Percentiles rank a stretch among this genome's conserved stretches.
phyloP scores from a whole-genome alignment of 345 rosid genomes.

The Citrus inodora region DNA sequence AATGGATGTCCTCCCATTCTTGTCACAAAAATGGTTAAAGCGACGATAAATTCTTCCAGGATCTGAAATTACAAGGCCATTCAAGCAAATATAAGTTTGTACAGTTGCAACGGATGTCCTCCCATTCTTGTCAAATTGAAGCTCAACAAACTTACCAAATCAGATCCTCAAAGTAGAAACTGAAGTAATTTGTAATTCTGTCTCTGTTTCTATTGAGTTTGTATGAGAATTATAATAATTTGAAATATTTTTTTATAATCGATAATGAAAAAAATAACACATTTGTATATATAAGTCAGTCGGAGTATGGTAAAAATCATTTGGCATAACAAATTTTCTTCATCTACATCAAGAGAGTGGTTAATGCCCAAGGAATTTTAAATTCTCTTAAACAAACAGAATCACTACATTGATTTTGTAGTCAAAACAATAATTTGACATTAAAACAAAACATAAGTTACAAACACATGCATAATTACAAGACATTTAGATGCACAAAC shows the following conservation, averaged over 20 bases:
- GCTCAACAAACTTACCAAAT: conserved; percentile 97
- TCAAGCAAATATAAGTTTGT: conserved; percentile 92
- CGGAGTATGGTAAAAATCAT: neutral
- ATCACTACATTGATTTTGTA: neutral
- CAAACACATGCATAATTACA: conserved; percentile 1
- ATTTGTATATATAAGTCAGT: too few relatives aligned
- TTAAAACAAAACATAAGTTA: neutral
- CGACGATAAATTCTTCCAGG: conserved; percentile 97
- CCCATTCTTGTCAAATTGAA: conserved; percentile 97
- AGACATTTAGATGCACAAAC: conserved; percentile 10
- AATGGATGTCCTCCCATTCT: conserved; percentile 94
- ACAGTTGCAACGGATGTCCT: conserved; percentile 97
- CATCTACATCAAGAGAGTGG: neutral
- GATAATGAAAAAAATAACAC: too few relatives aligned
- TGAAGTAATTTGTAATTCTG: neutral
- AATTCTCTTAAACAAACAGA: neutral
- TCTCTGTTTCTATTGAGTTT: neutral
- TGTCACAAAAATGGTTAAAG: conserved; percentile 97
- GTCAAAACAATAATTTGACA: neutral
- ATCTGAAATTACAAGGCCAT: conserved; percentile 87
- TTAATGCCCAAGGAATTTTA: neutral
- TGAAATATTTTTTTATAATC: too few relatives aligned
- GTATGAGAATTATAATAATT: neutral
- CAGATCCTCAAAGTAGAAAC: conserved; percentile 32
- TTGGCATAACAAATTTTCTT: neutral